Base-by-base conservation (phyloP, 352 stramenopile species). In the Phytophthora crassamura region DNA sequence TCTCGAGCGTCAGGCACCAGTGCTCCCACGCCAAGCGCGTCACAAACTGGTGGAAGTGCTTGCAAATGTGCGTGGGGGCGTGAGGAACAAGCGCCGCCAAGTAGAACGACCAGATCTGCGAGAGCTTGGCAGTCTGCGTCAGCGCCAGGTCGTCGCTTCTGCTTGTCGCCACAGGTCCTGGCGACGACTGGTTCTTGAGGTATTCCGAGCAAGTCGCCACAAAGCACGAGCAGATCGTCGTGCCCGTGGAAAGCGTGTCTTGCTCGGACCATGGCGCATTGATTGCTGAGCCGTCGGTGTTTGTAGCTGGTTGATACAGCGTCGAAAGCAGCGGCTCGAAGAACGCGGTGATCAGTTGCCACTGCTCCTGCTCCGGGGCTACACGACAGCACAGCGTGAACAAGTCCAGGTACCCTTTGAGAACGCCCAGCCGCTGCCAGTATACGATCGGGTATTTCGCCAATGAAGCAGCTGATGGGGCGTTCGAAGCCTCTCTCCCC, bases 81-180 rank as follows among this genome's bases (percentile, higher is more conserved):
- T 94, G 83, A 3, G 86, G 79, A 18, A 95, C 78, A 16, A 96
- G 65, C n/a, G 77, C 75, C 3, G 78, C 78, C 32, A 92, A 51
- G 46, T 94, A 94, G 61, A 93, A 94, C 30, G 64, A 61, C 88
- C 88, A 96, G 38, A 96, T 89, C 38, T 88, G 77, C 7, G 89
- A 89, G 11, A 96, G 64, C 36, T 91, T 94, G 5, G 71, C 46
- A 22, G 67, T 66, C 53, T 55, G 42, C 47, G 62, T 74, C 43
- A 74, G 35, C 57, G 36, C 80, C 64, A 16, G 43, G 14, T 59
- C 49, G 1, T 36, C 56, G 5, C 55, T 54, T n/a, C 30, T 52
- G n/a, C 16, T 64, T 57, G 8, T n/a, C 7, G 39, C 1, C 9
- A 47, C 30, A 58, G 40, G 18, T 22, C 30, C 46, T 39, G 36